phyloP scores from a whole-genome alignment of 108 stramenopile genomes.

The Cylindrotheca fusiformis region DNA sequence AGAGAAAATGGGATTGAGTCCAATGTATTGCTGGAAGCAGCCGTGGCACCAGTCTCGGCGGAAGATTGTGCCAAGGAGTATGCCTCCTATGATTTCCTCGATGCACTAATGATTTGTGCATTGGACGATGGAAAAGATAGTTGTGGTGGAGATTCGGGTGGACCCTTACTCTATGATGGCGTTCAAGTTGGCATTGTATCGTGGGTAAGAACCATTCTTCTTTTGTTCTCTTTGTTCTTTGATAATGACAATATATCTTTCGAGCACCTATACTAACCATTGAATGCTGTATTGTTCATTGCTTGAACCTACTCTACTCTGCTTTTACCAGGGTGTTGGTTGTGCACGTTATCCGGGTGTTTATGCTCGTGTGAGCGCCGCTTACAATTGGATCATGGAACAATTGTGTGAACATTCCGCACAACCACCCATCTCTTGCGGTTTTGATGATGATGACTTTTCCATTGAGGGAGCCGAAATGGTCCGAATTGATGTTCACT shows the following conservation, averaged over 20 bases:
- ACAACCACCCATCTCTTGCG: background rate
- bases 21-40: constrained; percentile 13
- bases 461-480: background rate
- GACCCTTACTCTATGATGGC: constrained; percentile 34
- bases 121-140: constrained; percentile 12
- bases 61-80: constrained; percentile 21
- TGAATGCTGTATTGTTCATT: too few relatives aligned
- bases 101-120: constrained; percentile 36
- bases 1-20: background rate
- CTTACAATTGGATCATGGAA: constrained; percentile 61
- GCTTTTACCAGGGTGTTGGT: constrained; percentile 11
- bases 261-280: background rate
- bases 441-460: background rate
- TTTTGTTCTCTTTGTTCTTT: constrained; percentile 27
- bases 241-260: background rate
- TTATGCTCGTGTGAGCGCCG: constrained; percentile 50
- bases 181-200: constrained; percentile 40
- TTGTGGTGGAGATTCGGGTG: constrained; percentile 24
- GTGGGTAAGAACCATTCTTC: too few relatives aligned
- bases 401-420: constrained; percentile 36
- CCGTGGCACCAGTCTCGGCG: constrained; percentile 28
- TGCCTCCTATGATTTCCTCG: constrained; percentile 6
- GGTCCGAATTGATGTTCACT: background rate
- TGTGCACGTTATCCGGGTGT: constrained; percentile 55
- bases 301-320: too few relatives aligned